Evolutionary conservation across 768 basidiomycete genomes (phyloP).

Genomic region (Phylloporus scabripes): DNA sequence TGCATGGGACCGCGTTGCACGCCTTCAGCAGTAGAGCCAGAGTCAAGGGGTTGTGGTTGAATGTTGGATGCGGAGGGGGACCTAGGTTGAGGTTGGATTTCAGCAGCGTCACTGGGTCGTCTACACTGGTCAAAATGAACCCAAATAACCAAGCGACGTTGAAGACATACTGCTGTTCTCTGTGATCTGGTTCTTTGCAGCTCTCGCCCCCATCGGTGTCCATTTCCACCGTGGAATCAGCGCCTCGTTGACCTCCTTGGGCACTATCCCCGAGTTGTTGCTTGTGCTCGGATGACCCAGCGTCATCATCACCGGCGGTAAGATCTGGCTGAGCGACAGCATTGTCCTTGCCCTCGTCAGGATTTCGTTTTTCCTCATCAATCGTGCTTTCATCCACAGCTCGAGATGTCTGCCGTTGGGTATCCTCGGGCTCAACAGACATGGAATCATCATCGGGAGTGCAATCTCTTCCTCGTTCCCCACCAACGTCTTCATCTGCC

Average conservation of each 20-base stretch:
- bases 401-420: conserved; percentile 14
- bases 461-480: conserved; percentile 7
- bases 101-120: conserved; percentile 4
- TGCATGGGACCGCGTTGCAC: conserved; percentile 41
- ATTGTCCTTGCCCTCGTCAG: conserved; percentile 23
- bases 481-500: conserved; percentile 23
- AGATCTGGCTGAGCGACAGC: conserved; percentile 37
- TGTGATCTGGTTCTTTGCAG: conserved; percentile 19
- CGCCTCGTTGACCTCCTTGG: conserved; percentile 20
- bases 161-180: conserved; percentile 14
- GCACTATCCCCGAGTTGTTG: conserved; percentile 15
- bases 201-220: conserved; percentile 16
- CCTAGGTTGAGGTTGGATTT: conserved; percentile 6
- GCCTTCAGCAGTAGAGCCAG: conserved; percentile 38
- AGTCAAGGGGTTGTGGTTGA: conserved; percentile 14
- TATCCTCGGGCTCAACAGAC: conserved; percentile 22
- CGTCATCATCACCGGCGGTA: conserved; percentile 22
- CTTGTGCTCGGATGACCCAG: conserved; percentile 13
- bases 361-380: conserved; percentile 25
- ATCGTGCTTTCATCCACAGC: conserved; percentile 14
- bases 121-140: conserved; percentile 6
- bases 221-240: conserved; percentile 11
- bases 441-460: conserved; percentile 17
- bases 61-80: conserved; percentile 1
- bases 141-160: background rate